These are phyloP conservation scores for Heliocybe sulcata DNA, from an alignment of 1,284 basidiomycete species.

Conservation along the genomic window DNA sequence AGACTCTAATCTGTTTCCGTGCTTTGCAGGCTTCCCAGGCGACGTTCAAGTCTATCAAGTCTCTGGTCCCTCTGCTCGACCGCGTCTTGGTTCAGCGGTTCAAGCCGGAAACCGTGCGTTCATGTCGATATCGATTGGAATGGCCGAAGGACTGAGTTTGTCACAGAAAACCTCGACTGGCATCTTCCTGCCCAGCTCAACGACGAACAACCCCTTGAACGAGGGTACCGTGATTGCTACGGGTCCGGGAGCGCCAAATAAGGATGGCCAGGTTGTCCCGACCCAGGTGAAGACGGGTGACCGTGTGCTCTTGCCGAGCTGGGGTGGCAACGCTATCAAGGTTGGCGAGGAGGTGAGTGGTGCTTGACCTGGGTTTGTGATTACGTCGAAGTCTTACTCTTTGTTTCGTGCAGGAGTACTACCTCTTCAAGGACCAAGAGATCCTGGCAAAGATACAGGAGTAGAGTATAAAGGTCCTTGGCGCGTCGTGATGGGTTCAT, in stretches of 20 bases:
- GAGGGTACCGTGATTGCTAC: slow-evolving; percentile 96
- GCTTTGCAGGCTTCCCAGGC: slow-evolving; percentile 21
- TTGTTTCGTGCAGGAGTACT: slow-evolving; percentile 69
- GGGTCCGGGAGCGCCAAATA: slow-evolving; percentile 87
- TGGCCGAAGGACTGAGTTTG: background rate
- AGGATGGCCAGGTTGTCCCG: slow-evolving; percentile 78
- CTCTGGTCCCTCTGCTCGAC: slow-evolving; percentile 90
- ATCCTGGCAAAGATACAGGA: slow-evolving; percentile 97
- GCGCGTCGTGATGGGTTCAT: background rate
- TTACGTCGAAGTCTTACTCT: too few relatives aligned
- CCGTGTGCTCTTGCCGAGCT: slow-evolving; percentile 88
- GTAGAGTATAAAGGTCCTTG: slow-evolving; percentile 40
- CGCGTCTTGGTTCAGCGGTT: slow-evolving; percentile 96
- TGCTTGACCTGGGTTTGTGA: background rate
- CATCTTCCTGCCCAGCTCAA: slow-evolving; percentile 89
- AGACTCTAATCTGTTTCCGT: background rate
- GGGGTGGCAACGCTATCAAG: slow-evolving; percentile 96
- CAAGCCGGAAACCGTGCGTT: slow-evolving; percentile 83
- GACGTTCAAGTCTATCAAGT: slow-evolving; percentile 93
- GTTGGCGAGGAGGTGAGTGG: slow-evolving; percentile 88
- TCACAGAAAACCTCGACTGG: slow-evolving; percentile 89
- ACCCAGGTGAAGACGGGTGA: slow-evolving; percentile 84
- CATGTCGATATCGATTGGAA: too few relatives aligned
- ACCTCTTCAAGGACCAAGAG: slow-evolving; percentile 91
- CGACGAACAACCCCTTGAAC: slow-evolving; percentile 79